Evolutionary conservation across 768 basidiomycete species (phyloP), one percentile per base, ranked within the genome.

Genomic region (Flagelloscypha sp.): DNA sequence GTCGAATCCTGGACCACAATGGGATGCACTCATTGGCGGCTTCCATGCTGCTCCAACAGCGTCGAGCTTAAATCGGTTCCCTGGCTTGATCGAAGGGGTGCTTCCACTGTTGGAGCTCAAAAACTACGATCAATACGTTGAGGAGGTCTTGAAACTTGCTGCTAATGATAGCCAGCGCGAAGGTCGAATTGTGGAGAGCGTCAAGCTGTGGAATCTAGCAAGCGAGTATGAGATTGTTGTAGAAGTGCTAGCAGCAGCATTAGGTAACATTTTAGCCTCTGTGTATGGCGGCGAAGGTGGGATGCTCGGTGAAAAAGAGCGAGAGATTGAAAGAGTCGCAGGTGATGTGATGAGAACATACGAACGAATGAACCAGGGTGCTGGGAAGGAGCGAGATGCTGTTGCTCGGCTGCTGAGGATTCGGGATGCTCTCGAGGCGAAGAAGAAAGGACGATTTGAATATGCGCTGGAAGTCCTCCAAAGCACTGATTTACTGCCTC

Each of bases 1-100:
- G 27, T 79, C 82, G 6, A 85, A 85, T 49, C 68, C 75, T 3
- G 84, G 84, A 1, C 76, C 80, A 5, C 82, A 71, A 11, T 98
- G 93, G 87, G 85, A 92, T 31, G 86, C 88, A 55, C 74, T 99
- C 12, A 82, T 98, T 3, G 94, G 94, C n/a, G 89, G 87, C 7
- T 85, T 94, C 50, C 70, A 85, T 43, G 64, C 78, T 23, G 15
- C 5, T 35, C 22, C 18, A 12, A 3, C 30, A 18, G 16, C 30
- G 12, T 6, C 4, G 18, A 17, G 10, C 30, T 32, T 7, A 32
- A n/a, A 18, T 21, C 1, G 18, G 17, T 33, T 13, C 51, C 93
- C 75, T 37, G 94, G 94, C 19, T 68, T 83, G 22, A 84, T 99
- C 47, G 89, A 94, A 53, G 85, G 85, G 48, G 78, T 82, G 27